Conservation (phyloP, 495 filamentous ascomycete genomes). For the Trichocladium antarcticum region DNA sequence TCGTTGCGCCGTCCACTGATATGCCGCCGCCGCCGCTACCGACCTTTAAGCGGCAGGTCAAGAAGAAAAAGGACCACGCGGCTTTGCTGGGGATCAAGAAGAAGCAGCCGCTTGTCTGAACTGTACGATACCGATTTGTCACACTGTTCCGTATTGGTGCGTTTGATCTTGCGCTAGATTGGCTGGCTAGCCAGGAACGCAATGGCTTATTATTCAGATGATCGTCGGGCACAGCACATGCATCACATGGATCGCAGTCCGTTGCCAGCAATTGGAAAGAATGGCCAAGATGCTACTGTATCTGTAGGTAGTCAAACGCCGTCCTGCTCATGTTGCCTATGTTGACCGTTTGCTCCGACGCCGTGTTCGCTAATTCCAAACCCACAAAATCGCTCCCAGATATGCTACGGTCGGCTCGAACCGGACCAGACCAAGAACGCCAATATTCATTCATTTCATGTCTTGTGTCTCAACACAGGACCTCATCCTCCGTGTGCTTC, state of each 20-base stretch:
- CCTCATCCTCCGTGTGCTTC: neutral
- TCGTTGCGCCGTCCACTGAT: slow-evolving; percentile 13
- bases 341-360: slow-evolving; percentile 4
- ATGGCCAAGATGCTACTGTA: too few species aligned
- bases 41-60: slow-evolving; percentile 64
- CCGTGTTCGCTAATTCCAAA: slow-evolving; percentile 6
- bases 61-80: slow-evolving; percentile 69
- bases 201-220: neutral
- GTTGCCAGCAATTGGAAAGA: too few species aligned
- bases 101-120: slow-evolving; percentile 41
- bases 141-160: too few species aligned
- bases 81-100: slow-evolving; percentile 83
- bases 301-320: neutral
- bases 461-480: neutral
- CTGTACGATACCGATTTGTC: too few species aligned
- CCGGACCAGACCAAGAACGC: too few species aligned
- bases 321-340: neutral
- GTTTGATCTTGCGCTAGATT: too few species aligned
- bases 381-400: neutral
- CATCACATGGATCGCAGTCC: too few species aligned
- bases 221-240: too few species aligned
- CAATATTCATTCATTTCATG: neutral
- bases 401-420: too few species aligned
- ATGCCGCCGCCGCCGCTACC: slow-evolving; percentile 39
- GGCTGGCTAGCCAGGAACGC: neutral